Base-by-base conservation (phyloP, 495 filamentous ascomycete species). In the Staphylotrichum longicolle region DNA sequence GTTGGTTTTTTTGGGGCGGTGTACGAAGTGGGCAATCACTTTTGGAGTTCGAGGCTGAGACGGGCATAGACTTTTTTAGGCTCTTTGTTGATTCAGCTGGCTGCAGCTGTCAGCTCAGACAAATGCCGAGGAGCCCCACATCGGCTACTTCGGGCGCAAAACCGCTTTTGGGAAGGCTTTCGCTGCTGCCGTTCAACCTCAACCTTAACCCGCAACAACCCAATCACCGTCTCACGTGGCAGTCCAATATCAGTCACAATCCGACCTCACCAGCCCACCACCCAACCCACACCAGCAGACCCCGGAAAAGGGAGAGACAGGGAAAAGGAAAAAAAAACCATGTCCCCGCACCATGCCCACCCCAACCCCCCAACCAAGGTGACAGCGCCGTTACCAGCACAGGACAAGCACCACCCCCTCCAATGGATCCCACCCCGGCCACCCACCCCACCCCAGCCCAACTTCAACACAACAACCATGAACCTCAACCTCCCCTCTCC, bases 301-400 rank as follows among this genome's bases (percentile, higher is more conserved):
- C 20, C 4, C 14, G n/a, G n/a, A 40, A 40, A 27, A 35, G 34
- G 5, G 12, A 39, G 33, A 12, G 32, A 53, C 20, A 42, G 14
- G 42, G n/a, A 27, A 58, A 60, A 52, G 7, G 20, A 27, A 27
- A 27, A 27, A 27, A 27, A 27, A 27, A 27, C 20, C 20, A 60
- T 60, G 57, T 45, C 2, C 37, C 40, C 30, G 8, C 52, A 46
- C 15, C 52, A 64, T 64, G 62, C 34, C 51, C 42, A n/a, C 9
- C 37, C 40, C 62, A 12, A 35, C 20, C 20, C 20, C 20, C 20
- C 20, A 27, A 27, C 20, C 20, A 27, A 27, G 20, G 20, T 27
- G 20, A 27, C n/a, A 39, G 37, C 5, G 2, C 37, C 37, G 37
- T 42, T 53, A 15, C 12, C 12, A 5, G 11, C 46, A 14, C 46